Conservation (phyloP, 768 basidiomycete species). For the Boletus tylopilopsis region DNA sequence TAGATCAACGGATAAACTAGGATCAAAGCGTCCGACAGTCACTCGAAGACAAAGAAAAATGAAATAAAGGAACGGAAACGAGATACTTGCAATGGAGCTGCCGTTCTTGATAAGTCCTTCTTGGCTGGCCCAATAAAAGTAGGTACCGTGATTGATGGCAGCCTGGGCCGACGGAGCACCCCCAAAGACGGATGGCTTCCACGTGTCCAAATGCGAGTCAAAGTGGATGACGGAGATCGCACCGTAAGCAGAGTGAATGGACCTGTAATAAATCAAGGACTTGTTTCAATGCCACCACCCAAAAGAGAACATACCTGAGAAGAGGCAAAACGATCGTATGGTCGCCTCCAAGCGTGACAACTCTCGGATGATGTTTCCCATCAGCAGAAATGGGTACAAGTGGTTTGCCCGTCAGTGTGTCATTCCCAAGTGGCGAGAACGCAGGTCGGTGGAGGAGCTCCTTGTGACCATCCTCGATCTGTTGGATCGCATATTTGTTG, state of each 20-base stretch:
- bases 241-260: conserved; percentile 74
- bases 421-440: conserved; percentile 60
- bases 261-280: conserved; percentile 35
- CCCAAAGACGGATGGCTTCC: conserved; percentile 74
- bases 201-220: conserved; percentile 80
- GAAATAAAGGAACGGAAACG: conserved; percentile 25
- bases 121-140: conserved; percentile 86
- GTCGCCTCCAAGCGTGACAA: conserved; percentile 85
- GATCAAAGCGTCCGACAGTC: conserved; percentile 53
- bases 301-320: conserved; percentile 23
- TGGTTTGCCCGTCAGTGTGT: conserved; percentile 53
- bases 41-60: conserved; percentile 13
- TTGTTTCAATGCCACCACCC: not conserved
- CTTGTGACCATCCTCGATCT: conserved; percentile 73
- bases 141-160: conserved; percentile 83
- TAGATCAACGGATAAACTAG: conserved; percentile 59
- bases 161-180: conserved; percentile 69
- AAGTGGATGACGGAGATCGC: conserved; percentile 83
- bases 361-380: conserved; percentile 70
- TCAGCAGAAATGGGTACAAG: conserved; percentile 61
- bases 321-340: conserved; percentile 77
- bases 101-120: conserved; percentile 79
- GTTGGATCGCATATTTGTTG: conserved; percentile 66
- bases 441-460: conserved; percentile 61
- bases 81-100: conserved; percentile 76